These are phyloP conservation scores for Lagenaria siceraria DNA, from an alignment of 306 rosid species.

Conservation along the genomic window DNA sequence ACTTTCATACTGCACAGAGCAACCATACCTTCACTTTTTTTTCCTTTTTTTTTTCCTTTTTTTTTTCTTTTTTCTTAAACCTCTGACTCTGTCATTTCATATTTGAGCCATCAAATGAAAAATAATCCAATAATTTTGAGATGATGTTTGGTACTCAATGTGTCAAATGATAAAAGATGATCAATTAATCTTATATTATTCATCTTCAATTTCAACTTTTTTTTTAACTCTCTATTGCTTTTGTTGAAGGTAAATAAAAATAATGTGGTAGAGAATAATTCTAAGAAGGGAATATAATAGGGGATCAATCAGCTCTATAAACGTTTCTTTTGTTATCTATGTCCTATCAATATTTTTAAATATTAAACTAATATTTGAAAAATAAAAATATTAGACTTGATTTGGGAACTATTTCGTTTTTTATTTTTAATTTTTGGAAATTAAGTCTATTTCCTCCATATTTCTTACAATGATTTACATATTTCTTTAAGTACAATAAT, in stretches of 20 bases:
- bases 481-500: no score
- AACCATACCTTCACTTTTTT: not conserved
- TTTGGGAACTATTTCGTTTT: no score
- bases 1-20: not conserved
- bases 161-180: not conserved
- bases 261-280: not conserved
- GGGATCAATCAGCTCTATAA: no score
- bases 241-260: not conserved
- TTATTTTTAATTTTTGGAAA: no score
- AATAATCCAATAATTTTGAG: not conserved
- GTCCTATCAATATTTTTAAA: no score
- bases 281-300: no score
- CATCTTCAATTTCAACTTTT: not conserved
- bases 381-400: no score
- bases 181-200: not conserved
- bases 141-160: not conserved
- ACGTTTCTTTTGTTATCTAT: no score
- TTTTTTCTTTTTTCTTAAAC: not conserved
- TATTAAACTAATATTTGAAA: no score
- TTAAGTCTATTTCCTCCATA: no score
- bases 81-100: not conserved
- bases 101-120: not conserved
- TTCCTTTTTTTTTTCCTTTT: not conserved
- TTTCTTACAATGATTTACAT: no score
- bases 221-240: not conserved